These are phyloP conservation scores for Abortiporus biennis DNA, from an alignment of 1,284 basidiomycete genomes.

Conservation along the genomic window DNA sequence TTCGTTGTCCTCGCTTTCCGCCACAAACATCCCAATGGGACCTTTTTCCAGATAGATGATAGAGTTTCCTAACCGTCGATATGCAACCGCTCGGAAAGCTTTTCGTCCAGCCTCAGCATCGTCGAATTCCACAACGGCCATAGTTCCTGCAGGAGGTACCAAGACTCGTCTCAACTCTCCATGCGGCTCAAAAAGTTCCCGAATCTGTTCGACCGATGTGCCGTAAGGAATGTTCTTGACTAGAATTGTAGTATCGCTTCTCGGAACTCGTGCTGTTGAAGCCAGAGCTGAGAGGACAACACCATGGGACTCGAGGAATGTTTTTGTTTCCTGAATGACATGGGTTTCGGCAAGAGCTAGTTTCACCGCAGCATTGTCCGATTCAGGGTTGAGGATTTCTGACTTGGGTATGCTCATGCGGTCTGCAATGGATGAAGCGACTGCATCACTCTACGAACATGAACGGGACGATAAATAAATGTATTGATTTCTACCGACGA, in stretches of 20 bases:
- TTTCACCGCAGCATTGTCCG: conserved; percentile 81
- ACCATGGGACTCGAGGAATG: conserved; percentile 76
- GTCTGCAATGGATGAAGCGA: conserved; percentile 31
- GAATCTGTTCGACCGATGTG: conserved; percentile 70
- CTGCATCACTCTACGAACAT: conserved; percentile 49
- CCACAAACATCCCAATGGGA: conserved; percentile 73
- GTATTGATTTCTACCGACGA: conserved; percentile 11
- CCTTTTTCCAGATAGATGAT: conserved; percentile 94
- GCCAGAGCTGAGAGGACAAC: conserved; percentile 58
- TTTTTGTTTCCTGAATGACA: conserved; percentile 92
- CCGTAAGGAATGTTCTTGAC: conserved; percentile 98
- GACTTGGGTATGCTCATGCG: conserved; percentile 58
- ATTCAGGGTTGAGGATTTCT: conserved; percentile 79
- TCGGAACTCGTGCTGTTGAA: conserved; percentile 36
- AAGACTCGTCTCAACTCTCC: conserved; percentile 76
- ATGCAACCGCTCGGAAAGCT: conserved; percentile 82
- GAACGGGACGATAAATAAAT: conserved; percentile 8
- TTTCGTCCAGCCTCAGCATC: conserved; percentile 64
- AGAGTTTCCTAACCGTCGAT: conserved; percentile 84
- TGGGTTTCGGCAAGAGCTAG: conserved; percentile 95
- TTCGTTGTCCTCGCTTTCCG: conserved; percentile 16
- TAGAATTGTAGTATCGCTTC: conserved; percentile 80
- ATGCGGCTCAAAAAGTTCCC: conserved; percentile 74
- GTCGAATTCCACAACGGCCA: conserved; percentile 88
- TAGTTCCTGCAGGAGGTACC: conserved; percentile 89